Conservation (phyloP, 495 filamentous ascomycete species). For the Hypoxylon rickii region DNA sequence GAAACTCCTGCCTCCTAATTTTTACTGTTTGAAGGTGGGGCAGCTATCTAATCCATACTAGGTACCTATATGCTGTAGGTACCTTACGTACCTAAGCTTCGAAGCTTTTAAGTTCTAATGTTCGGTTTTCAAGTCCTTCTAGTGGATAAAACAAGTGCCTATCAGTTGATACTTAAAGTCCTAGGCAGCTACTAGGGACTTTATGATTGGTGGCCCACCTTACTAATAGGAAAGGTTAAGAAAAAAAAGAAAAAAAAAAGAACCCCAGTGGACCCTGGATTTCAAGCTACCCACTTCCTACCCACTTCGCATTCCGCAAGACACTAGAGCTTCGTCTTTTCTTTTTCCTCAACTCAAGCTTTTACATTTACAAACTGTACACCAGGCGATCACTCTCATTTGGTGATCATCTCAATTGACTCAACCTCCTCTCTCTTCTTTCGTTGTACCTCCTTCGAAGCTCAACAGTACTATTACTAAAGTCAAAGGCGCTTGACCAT, state of each 20-base stretch:
- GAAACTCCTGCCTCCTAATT: too few species aligned
- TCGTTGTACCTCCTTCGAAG: too few species aligned
- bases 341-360: background rate
- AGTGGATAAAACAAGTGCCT: too few species aligned
- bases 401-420: background rate
- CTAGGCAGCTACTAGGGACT: too few species aligned
- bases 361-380: background rate
- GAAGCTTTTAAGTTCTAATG: too few species aligned
- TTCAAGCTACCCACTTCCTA: constrained; percentile 2
- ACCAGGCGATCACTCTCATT: background rate
- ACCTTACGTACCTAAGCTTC: background rate
- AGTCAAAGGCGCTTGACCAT: background rate
- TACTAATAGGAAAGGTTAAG: too few species aligned
- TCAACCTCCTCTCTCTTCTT: background rate
- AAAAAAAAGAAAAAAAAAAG: background rate
- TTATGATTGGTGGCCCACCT: constrained; percentile 1
- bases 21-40: too few species aligned
- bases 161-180: too few species aligned
- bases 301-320: background rate
- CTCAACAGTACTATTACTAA: too few species aligned
- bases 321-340: background rate
- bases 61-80: too few species aligned
- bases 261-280: background rate
- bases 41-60: too few species aligned
- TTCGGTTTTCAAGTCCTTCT: too few species aligned